A percentile compares a stretch with the other conserved stretches of the same genome.
These are phyloP conservation scores for Aegilops sharonensis DNA, from an alignment of 176 grass and related monocot species.

Conservation along the genomic window DNA sequence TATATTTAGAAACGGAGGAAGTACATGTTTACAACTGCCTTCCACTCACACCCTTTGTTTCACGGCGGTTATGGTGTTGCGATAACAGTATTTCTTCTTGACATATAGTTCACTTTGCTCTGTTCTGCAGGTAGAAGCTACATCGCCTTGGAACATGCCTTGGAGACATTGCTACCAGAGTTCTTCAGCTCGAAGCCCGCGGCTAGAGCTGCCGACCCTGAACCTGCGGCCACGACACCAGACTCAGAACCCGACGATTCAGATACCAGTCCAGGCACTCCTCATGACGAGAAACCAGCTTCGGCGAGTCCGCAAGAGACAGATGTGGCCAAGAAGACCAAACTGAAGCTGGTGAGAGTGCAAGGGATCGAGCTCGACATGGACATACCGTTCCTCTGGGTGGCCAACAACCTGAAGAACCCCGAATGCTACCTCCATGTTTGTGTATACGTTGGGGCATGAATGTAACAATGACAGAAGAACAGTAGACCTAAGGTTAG, in stretches of 20 bases:
- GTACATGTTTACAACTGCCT: not conserved
- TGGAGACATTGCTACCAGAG: slow-evolving; percentile 65
- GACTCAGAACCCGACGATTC: slow-evolving; percentile 21
- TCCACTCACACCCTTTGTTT: not conserved
- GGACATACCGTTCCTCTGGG: slow-evolving; percentile 88
- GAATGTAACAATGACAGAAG: not conserved
- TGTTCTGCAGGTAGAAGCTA: slow-evolving; percentile 42
- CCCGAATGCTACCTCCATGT: slow-evolving; percentile 88
- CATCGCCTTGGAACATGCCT: slow-evolving; percentile 58
- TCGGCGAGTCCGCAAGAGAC: not conserved
- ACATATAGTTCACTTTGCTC: not conserved
- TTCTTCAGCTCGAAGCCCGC: slow-evolving; percentile 41
- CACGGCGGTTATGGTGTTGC: not conserved
- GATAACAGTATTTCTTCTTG: not conserved
- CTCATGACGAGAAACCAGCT: slow-evolving; percentile 13
- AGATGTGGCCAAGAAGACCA: not conserved
- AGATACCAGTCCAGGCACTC: slow-evolving; percentile 4
- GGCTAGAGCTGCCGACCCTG: not conserved
- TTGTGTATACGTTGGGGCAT: slow-evolving; percentile 48
- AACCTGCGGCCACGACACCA: not conserved
- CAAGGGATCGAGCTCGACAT: slow-evolving; percentile 79
- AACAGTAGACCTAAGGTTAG: not conserved
- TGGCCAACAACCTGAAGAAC: slow-evolving; percentile 81
- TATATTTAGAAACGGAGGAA: no score
- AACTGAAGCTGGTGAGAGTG: slow-evolving; percentile 65